phyloP scores from a whole-genome alignment of 176 grass and related monocot species.

The Juncus inflexus region DNA sequence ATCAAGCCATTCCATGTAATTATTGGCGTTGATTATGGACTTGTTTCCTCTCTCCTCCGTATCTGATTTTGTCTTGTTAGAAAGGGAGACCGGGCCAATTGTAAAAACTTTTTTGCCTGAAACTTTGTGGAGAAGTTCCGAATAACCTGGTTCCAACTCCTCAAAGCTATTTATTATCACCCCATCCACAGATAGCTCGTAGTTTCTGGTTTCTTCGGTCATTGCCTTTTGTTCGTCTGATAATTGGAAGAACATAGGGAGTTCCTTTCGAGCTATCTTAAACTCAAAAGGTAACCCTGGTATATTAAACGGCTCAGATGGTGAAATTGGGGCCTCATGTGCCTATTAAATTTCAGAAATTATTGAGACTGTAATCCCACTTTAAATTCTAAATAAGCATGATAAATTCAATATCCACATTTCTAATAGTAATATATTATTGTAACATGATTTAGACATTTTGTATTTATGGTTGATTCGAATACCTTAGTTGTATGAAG shows the following conservation, averaged over 20 bases:
- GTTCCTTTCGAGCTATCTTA: slow-evolving; percentile 39
- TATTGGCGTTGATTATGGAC: slow-evolving; percentile 22
- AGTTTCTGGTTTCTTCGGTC: slow-evolving; percentile 24
- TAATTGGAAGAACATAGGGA: slow-evolving; percentile 31
- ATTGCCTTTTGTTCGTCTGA: neutral
- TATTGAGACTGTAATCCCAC: too few species aligned
- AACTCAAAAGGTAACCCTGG: slow-evolving; percentile 36
- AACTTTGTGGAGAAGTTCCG: slow-evolving; percentile 18
- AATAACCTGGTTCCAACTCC: slow-evolving; percentile 55
- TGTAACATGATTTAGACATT: too few species aligned
- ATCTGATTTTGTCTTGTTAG: neutral
- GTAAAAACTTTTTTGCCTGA: slow-evolving; percentile 34
- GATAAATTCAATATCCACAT: too few species aligned
- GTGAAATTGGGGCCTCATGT: slow-evolving; percentile 20
- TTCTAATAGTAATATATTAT: too few species aligned
- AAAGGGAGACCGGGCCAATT: slow-evolving; percentile 57
- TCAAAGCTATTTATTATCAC: slow-evolving; percentile 68
- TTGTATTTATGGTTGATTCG: too few species aligned
- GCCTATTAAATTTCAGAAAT: neutral
- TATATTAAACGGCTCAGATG: slow-evolving; percentile 39
- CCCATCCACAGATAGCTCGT: slow-evolving; percentile 43
- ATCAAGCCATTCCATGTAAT: slow-evolving; percentile 58
- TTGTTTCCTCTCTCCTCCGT: slow-evolving; percentile 13
- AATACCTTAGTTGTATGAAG: slow-evolving; percentile 30
- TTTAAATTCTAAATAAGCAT: too few species aligned